Conservation (phyloP, 495 filamentous ascomycete species). For the Aspergillus baeticus region DNA sequence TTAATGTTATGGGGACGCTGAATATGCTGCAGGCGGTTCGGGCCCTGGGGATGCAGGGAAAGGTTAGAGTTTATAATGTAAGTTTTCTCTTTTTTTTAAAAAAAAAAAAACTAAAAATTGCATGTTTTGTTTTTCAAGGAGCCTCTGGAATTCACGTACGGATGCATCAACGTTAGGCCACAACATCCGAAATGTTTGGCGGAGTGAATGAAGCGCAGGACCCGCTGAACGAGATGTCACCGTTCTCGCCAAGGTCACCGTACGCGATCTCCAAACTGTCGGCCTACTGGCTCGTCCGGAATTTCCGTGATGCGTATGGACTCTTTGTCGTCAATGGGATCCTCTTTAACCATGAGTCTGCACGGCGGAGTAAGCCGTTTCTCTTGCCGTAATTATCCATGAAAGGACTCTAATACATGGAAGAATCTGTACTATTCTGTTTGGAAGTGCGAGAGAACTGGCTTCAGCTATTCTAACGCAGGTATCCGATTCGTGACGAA, state of each 20-base stretch:
- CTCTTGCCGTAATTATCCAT: not conserved
- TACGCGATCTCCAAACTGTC: not conserved
- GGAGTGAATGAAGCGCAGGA: not conserved
- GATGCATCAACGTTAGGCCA: too few relatives aligned
- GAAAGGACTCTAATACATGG: too few relatives aligned
- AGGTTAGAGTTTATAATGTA: not conserved
- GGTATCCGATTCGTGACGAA: not conserved
- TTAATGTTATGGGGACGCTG: not conserved
- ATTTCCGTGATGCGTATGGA: not conserved
- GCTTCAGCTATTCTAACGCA: too few relatives aligned
- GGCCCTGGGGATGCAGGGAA: not conserved
- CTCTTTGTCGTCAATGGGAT: constrained; percentile 6
- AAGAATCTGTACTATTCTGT: too few relatives aligned
- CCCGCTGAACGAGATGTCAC: not conserved
- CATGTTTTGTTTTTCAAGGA: too few relatives aligned
- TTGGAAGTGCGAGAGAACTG: too few relatives aligned
- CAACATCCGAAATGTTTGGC: not conserved
- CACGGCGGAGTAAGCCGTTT: not conserved
- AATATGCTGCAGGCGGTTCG: not conserved
- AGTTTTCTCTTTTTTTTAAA: not conserved
- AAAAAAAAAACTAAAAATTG: too few relatives aligned
- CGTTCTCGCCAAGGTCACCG: not conserved
- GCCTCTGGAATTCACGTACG: too few relatives aligned
- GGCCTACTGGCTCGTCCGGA: not conserved
- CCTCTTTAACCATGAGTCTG: constrained; percentile 6